phyloP scores from a whole-genome alignment of 306 rosid species.

The Carpinus viminea region DNA sequence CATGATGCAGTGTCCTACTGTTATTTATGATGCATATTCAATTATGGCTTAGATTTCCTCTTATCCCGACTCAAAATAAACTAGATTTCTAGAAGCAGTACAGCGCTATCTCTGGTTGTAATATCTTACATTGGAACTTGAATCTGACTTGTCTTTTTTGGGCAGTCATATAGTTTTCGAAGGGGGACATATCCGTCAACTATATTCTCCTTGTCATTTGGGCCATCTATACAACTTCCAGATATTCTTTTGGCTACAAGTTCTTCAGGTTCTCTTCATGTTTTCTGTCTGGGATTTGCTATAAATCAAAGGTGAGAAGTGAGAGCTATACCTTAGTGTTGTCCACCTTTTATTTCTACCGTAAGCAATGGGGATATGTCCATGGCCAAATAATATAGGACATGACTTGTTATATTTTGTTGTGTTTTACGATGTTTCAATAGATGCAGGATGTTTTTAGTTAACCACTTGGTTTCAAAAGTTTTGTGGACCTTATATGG shows the following conservation, averaged over 20 bases:
- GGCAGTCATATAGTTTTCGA: conserved; percentile 89
- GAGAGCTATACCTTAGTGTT: conserved; percentile 31
- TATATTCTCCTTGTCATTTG: conserved; percentile 87
- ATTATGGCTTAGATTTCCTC: background rate
- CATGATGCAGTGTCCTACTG: background rate
- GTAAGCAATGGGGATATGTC: conserved; percentile 15
- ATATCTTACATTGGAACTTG: conserved; percentile 4
- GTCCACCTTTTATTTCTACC: background rate
- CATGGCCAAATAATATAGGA: background rate
- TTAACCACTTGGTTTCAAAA: background rate
- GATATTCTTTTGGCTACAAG: conserved; percentile 88
- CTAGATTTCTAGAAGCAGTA: conserved; percentile 11
- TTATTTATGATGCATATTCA: conserved; percentile 1
- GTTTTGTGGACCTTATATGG: background rate
- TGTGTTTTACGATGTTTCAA: background rate
- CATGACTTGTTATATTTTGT: background rate
- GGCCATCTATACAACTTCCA: conserved; percentile 74
- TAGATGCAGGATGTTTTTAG: background rate
- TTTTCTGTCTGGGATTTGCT: conserved; percentile 74
- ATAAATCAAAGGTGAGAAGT: conserved; percentile 72
- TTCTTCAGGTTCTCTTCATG: conserved; percentile 92
- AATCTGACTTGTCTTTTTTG: conserved; percentile 37
- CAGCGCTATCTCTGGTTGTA: conserved; percentile 13
- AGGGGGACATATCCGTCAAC: conserved; percentile 90
- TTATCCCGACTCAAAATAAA: background rate